phyloP scores from a whole-genome alignment of 768 basidiomycete species.

The Collybiopsis luxurians region DNA sequence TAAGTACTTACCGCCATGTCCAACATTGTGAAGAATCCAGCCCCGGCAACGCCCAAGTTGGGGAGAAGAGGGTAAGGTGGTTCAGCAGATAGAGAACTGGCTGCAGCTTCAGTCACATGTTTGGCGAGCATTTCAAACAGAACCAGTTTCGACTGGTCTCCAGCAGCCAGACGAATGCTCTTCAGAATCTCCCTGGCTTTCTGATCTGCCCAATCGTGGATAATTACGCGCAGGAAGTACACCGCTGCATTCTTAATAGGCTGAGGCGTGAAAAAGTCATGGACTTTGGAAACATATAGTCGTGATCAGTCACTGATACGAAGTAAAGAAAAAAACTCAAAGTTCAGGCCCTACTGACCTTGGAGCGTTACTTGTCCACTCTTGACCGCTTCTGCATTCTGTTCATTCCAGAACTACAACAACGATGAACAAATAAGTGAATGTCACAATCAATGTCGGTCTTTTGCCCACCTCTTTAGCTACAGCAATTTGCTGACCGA shows the following conservation, averaged over 20 bases:
- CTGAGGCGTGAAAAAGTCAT: conserved; percentile 31
- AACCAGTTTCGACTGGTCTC: conserved; percentile 20
- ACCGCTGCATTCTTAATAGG: conserved; percentile 22
- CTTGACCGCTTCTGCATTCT: conserved; percentile 20
- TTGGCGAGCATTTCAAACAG: conserved; percentile 18
- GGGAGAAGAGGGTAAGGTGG: neutral
- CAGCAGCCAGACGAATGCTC: conserved; percentile 20
- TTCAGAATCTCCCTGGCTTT: conserved; percentile 23
- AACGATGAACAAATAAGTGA: neutral
- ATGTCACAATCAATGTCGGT: neutral
- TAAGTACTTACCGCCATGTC: neutral
- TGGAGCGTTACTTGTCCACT: conserved; percentile 25
- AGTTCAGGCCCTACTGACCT: conserved; percentile 14
- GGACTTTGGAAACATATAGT: conserved; percentile 12
- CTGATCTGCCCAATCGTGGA: conserved; percentile 29
- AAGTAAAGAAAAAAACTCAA: too few relatives aligned
- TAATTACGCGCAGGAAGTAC: conserved; percentile 25
- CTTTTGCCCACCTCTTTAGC: conserved; percentile 29
- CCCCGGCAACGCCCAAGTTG: neutral
- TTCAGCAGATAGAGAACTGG: neutral
- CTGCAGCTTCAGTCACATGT: neutral
- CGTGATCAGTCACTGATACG: too few relatives aligned
- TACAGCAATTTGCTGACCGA: conserved; percentile 43
- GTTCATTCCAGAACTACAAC: conserved; percentile 24
- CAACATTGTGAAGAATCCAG: neutral